A percentile compares a stretch with the other conserved stretches of the same genome.
Conservation (phyloP, 2,329 filamentous ascomycete species). For the Sporothrix mexicana region DNA sequence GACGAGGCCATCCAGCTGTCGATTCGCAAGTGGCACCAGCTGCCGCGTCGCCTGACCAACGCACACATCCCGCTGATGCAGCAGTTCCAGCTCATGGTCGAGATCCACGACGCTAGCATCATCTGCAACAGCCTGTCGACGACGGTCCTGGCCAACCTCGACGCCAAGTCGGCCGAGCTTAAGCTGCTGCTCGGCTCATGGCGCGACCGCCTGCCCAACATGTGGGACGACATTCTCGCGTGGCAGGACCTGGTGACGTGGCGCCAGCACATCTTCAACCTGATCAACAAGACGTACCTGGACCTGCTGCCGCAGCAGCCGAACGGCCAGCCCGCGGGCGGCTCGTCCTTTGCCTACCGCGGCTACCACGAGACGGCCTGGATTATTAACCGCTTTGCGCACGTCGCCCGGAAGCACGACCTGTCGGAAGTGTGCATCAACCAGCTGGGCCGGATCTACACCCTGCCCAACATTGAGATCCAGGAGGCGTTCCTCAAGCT, state of each 20-base stretch:
- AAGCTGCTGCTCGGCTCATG: slow-evolving; percentile 93
- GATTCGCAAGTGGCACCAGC: slow-evolving; percentile 97
- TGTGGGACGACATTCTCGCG: slow-evolving; percentile 99
- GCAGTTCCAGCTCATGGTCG: slow-evolving; percentile 97
- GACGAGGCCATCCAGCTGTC: slow-evolving; percentile 97
- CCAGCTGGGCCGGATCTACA: slow-evolving; percentile 97
- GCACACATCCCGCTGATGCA: slow-evolving; percentile 94
- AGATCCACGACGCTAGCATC: slow-evolving; percentile 95
- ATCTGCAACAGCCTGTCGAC: slow-evolving; percentile 90
- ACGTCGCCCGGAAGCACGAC: slow-evolving; percentile 95
- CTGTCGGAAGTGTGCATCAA: slow-evolving; percentile 97
- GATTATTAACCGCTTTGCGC: slow-evolving; percentile 99
- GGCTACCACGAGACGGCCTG: slow-evolving; percentile 98
- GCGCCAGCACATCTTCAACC: slow-evolving; percentile 97
- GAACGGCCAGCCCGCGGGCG: slow-evolving; percentile 73
- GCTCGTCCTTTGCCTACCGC: slow-evolving; percentile 93
- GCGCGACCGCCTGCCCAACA: slow-evolving; percentile 93
- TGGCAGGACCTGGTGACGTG: slow-evolving; percentile 99
- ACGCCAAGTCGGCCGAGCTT: slow-evolving; percentile 92
- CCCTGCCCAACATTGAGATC: slow-evolving; percentile 98
- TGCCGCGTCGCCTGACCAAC: slow-evolving; percentile 91
- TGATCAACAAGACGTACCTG: slow-evolving; percentile 95
- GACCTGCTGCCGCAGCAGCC: slow-evolving; percentile 77
- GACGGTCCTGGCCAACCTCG: slow-evolving; percentile 84
- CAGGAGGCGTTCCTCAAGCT: slow-evolving; percentile 98